Evolutionary conservation across 805 yeast species (phyloP), one percentile per base, ranked within the genome.

Genomic region (Cyberlindnera sargentensis): DNA sequence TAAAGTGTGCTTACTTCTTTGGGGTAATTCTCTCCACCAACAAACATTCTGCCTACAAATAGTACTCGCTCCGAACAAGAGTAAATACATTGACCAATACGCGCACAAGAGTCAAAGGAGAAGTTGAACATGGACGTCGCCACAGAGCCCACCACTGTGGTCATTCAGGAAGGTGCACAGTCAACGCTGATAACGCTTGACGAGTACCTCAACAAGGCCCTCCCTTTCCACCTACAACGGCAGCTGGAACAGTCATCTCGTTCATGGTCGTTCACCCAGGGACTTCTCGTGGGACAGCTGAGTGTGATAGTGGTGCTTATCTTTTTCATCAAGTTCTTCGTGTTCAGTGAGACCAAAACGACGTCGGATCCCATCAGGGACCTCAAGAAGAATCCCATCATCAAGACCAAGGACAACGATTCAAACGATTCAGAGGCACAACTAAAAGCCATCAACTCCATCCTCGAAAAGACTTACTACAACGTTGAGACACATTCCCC

Each of bases 391-490:
- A 46, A 38, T 4, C 53, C 60, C 23, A 48, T 56, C 8, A 38
- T 59, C 20, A 48, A 48, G 29, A 53, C 54, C 10, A 58, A 55
- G 40, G 35, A 38, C 11, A 20, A 10, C 26, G 15, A 40, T 24
- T 28, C 8, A 6, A 41, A 27, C 31, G 57, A 47, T 10, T 50
- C 54, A 20, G 61, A 56, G 23, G 47, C 49, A 8, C 51, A 47
- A n/a, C 48, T 49, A 6, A 39, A 39, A 6, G 38, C 52, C 5
- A 63, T 70, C 36, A 63, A 67, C 26, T 61, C 77, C 1, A 86
- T 93, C 23, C 67, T 93, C 34, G 97, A 91, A 50, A 90, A 89
- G 55, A 89, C 97, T 0, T 88, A 88, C 58, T 93, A 93, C 63
- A 85, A 93, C 57, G 97, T 93, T 2, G 80, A 81, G 37, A 80